phyloP scores from a whole-genome alignment of 768 basidiomycete genomes.

The Strobilomyces confusus region DNA sequence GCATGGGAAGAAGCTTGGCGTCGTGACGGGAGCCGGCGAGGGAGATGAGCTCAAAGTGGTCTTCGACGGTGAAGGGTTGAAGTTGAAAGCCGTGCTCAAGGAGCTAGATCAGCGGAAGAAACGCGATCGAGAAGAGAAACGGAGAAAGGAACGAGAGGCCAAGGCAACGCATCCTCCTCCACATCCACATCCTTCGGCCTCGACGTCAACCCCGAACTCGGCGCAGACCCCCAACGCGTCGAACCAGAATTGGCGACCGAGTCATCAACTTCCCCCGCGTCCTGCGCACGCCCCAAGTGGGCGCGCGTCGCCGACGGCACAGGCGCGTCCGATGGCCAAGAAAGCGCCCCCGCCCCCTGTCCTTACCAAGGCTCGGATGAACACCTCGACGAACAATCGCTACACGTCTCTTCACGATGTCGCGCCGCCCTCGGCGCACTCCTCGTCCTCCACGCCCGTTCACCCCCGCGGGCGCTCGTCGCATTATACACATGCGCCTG shows the following conservation, averaged over 20 bases:
- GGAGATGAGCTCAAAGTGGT: constrained; percentile 71
- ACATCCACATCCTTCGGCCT: constrained; percentile 10
- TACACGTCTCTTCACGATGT: constrained; percentile 20
- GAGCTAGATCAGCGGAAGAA: constrained; percentile 53
- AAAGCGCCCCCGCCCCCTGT: constrained; percentile 19
- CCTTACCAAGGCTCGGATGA: constrained; percentile 27
- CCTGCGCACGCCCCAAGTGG: constrained; percentile 24
- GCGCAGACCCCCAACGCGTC: constrained; percentile 23
- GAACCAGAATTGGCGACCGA: constrained; percentile 21
- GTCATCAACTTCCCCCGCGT: constrained; percentile 29
- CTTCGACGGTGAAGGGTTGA: constrained; percentile 71
- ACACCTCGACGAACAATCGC: constrained; percentile 22
- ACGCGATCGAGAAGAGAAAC: constrained; percentile 46
- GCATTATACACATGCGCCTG: constrained; percentile 14
- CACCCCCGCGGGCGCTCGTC: constrained; percentile 28
- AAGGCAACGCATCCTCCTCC: constrained; percentile 16
- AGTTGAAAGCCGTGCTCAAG: constrained; percentile 60
- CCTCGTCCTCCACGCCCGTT: constrained; percentile 35
- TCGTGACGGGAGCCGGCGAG: constrained; percentile 38
- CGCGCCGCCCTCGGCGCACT: constrained; percentile 20
- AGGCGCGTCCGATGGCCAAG: constrained; percentile 28
- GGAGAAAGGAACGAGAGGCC: constrained; percentile 36
- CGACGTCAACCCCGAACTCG: constrained; percentile 27
- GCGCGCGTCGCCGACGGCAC: constrained; percentile 26
- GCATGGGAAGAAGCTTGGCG: constrained; percentile 59